Percentiles rank a stretch among this genome's conserved stretches.
phyloP scores from a whole-genome alignment of 2,329 filamentous ascomycete species.

The Bertia moriformis region DNA sequence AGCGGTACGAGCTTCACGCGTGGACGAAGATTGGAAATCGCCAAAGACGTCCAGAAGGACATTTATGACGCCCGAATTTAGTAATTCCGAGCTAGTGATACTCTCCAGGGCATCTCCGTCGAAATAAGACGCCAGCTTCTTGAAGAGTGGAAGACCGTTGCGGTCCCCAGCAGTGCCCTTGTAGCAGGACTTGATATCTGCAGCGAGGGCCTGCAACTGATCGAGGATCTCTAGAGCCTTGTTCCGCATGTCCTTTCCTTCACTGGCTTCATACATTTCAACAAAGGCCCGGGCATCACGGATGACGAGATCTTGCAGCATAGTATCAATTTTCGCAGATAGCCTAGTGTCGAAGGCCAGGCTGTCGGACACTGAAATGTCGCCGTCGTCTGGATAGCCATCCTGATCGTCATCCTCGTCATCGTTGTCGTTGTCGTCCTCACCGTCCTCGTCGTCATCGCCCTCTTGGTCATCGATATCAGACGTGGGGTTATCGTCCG shows the following conservation, averaged over 20 bases:
- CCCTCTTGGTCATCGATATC: constrained; percentile 31
- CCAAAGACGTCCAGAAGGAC: constrained; percentile 72
- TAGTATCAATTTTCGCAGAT: constrained; percentile 10
- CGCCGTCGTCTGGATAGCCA: constrained; percentile 24
- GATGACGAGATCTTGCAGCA: constrained; percentile 60
- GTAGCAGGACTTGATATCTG: constrained; percentile 61
- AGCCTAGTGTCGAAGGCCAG: not conserved
- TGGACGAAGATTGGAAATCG: constrained; percentile 34
- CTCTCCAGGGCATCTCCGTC: constrained; percentile 78
- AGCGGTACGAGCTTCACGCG: constrained; percentile 52
- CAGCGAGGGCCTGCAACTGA: constrained; percentile 56
- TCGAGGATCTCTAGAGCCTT: constrained; percentile 66
- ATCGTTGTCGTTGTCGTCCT: constrained; percentile 35
- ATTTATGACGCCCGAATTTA: constrained; percentile 79
- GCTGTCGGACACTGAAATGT: constrained; percentile 44
- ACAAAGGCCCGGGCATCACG: constrained; percentile 70
- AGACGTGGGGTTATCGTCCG: constrained; percentile 24
- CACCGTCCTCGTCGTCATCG: constrained; percentile 26
- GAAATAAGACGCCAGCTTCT: constrained; percentile 67
- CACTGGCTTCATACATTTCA: constrained; percentile 65
- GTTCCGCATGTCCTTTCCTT: constrained; percentile 59
- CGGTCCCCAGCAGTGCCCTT: constrained; percentile 32
- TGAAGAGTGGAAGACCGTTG: constrained; percentile 55
- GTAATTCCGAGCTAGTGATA: constrained; percentile 85
- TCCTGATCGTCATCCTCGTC: constrained; percentile 32